Evolutionary conservation across 2,329 filamentous ascomycete genomes (phyloP), one percentile per base, ranked within the genome.

Genomic region (Xylaria polymorpha): DNA sequence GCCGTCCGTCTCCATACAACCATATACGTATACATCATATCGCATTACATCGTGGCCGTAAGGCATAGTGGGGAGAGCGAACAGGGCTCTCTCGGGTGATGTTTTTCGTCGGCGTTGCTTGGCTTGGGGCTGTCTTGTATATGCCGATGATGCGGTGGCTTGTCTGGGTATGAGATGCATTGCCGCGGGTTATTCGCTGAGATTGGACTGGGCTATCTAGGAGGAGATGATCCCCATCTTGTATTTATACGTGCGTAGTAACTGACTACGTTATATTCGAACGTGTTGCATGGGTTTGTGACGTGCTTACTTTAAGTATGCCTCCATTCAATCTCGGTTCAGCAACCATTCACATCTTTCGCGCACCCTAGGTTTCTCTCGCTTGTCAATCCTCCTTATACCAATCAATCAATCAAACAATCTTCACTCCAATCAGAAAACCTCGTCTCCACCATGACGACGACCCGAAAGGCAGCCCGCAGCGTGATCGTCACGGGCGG

Each of bases 401-500:
- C 25, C 4, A 4, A 4, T 29, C 4, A 29, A 29, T 29, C 25
- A 29, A 29, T 29, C 4, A 29, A 29, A 3, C 4, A 4, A 4
- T 29, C 25, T 29, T 29, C 25, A 29, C 25, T 29, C 25, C 4
- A 29, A 29, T 29, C 25, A 4, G 35, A 9, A 37, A 37, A 37
- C 41, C 18, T 12, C 14, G 8, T 18, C 18, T 6, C 29, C n/a
- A 1, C 4, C 29, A 35, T 37, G 32, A 37, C 32, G 18, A 15
- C 14, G 25, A 29, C 14, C 20, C 37, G 3, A 18, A 43, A 29
- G 3, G 12, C 41, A 25, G 66, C 22, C 41, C 56, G 66, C 22
- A 64, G 66, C 39, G 77, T 79, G 32, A 64, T 81, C 46, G 76
- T 81, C 18, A 80, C 79, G 0, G 80, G 80, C 15, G 80, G 79